Conservation (phyloP, 2,329 filamentous ascomycete species). For the Scedosporium boydii region DNA sequence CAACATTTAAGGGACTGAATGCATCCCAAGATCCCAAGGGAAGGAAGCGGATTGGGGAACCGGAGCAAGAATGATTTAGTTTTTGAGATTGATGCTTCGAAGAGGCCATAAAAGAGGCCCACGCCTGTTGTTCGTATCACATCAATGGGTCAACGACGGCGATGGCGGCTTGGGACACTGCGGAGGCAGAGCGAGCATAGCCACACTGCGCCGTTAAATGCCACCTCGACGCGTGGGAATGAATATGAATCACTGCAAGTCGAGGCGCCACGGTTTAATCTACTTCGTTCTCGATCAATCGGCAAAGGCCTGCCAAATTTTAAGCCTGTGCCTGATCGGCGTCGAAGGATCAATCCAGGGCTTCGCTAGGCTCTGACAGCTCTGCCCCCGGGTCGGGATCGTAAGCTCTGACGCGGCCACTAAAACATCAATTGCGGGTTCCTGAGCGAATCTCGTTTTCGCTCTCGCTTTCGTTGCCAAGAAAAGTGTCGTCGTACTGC, state of each 20-base stretch:
- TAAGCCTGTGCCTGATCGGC: neutral
- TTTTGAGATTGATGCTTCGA: too few relatives aligned
- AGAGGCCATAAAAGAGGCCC: too few relatives aligned
- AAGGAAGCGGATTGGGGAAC: too few relatives aligned
- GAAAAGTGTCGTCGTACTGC: neutral
- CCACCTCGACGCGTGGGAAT: neutral
- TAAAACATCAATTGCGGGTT: neutral
- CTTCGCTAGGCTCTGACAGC: neutral
- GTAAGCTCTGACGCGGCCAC: neutral
- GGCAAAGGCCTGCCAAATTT: neutral
- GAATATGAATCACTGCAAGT: neutral
- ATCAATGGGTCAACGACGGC: too few relatives aligned
- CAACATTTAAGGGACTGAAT: too few relatives aligned
- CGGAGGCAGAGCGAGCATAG: too few relatives aligned
- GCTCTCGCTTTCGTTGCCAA: neutral
- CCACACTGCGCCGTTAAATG: neutral
- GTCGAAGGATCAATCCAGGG: too few relatives aligned
- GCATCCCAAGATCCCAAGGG: too few relatives aligned
- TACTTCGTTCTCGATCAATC: neutral
- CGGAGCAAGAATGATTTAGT: too few relatives aligned
- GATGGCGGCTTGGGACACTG: too few relatives aligned
- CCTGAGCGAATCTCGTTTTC: neutral
- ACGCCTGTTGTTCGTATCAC: too few relatives aligned
- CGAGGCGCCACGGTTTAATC: neutral
- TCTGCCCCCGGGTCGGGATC: neutral